Evolutionary conservation across 306 rosid species (phyloP), one percentile per base, ranked within the genome.

Genomic region (Quercus robur): DNA sequence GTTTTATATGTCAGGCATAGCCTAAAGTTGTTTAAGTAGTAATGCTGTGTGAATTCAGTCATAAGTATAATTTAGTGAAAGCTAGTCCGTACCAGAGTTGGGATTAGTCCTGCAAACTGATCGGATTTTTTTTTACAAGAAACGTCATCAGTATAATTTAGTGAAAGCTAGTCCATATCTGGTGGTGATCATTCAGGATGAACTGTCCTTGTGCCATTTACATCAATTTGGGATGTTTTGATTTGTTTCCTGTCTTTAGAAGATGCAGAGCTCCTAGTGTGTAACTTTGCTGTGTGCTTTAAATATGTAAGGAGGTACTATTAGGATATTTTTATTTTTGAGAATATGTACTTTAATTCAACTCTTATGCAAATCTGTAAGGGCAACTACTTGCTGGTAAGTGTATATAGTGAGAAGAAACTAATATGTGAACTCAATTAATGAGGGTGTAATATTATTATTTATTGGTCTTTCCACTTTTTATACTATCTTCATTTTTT

Each of bases 231-330:
- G 52, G 25, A 68, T 26, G 72, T 10, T 68, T 68, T 19, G 46
- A 19, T 19, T 68, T 68, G 52, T 35, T 68, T 63, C 35, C 18
- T 35, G 72, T 68, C 52, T 68, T 5, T 35, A 67, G 72, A 35
- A 21, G 72, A 33, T 17, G 76, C 55, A 3, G 21, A 30, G 49
- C 56, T 63, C 30, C 30, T 19, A 58, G 73, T 66, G 73, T 73
- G 77, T 67, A 57, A 30, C 75, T 81, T 77, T 84, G 81, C 3
- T 75, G 80, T 80, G 56, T 80, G 82, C 68, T 70, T 73, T 67
- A 14, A 52, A 19, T 9, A 23, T 12, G 15, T 44, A 38, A n/a
- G 30, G 52, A 76, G 79, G 58, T 35, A 68, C 38, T 68, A 8
- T 7, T 67, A 35, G 72, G 72, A 28, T 12, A 38, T 4, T 1